Conservation (phyloP, 768 basidiomycete genomes). For the Myochromella boudieri region DNA sequence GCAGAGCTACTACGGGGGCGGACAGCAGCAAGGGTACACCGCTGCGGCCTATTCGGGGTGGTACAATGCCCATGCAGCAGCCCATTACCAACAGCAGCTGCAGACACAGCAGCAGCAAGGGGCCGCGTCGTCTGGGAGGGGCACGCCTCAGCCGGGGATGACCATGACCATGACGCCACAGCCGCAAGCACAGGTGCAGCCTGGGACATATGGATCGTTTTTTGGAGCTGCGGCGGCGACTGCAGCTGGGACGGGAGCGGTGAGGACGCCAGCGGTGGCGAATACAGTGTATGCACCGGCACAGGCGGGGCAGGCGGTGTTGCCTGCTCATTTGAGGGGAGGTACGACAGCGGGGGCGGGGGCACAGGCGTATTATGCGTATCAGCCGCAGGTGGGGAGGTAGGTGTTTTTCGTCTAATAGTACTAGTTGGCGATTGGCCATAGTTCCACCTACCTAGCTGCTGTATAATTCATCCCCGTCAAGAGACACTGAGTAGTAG, state of each 20-base stretch:
- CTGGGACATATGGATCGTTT: conserved; percentile 25
- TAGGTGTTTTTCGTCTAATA: background rate
- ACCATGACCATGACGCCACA: conserved; percentile 11
- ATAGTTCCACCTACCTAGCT: too few species aligned
- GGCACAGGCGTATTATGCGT: conserved; percentile 28
- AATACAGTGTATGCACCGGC: conserved; percentile 24
- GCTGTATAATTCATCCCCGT: too few species aligned
- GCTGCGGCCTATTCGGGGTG: conserved; percentile 30
- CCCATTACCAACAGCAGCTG: conserved; percentile 11
- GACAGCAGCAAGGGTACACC: conserved; percentile 36
- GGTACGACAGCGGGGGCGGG: conserved; percentile 13
- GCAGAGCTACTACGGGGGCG: conserved; percentile 34
- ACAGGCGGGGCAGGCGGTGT: conserved; percentile 21
- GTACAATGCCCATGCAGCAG: conserved; percentile 30
- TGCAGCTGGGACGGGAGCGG: background rate
- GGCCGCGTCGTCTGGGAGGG: conserved; percentile 29
- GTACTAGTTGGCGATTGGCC: background rate
- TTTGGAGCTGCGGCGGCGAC: too few species aligned
- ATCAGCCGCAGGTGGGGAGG: conserved; percentile 18
- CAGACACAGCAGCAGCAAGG: conserved; percentile 12
- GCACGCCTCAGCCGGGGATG: conserved; percentile 52
- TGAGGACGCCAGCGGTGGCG: conserved; percentile 25
- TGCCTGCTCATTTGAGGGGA: conserved; percentile 32
- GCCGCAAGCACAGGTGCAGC: conserved; percentile 8
- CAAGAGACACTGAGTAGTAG: too few species aligned